Conservation (phyloP, 345 rosid species). For the thale cress (Arabidopsis thaliana) region DNA sequence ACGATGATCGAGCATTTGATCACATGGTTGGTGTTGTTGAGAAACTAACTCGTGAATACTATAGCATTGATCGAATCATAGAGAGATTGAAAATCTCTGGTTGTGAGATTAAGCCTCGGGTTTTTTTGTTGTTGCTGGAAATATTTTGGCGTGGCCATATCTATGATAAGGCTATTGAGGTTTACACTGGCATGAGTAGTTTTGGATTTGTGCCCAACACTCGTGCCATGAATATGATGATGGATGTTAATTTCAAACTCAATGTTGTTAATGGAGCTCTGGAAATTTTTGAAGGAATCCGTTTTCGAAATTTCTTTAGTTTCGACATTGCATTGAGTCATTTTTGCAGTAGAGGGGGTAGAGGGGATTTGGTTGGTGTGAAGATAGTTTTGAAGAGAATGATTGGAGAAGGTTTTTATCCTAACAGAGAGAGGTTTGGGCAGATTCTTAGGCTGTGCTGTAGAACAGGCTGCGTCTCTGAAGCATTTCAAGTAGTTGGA, state of each 20-base stretch:
- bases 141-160: slow-evolving; percentile 73
- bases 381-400: slow-evolving; percentile 54
- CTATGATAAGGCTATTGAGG: slow-evolving; percentile 58
- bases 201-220: slow-evolving; percentile 64
- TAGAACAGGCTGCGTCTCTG: slow-evolving; percentile 47
- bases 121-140: slow-evolving; percentile 64
- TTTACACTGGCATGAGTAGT: slow-evolving; percentile 52
- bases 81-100: slow-evolving; percentile 53
- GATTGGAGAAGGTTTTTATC: slow-evolving; percentile 64
- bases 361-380: slow-evolving; percentile 47
- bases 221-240: slow-evolving; percentile 62
- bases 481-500: slow-evolving; percentile 61
- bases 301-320: slow-evolving; percentile 59
- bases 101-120: slow-evolving; percentile 52
- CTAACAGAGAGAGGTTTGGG: slow-evolving; percentile 58
- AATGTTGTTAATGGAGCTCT: slow-evolving; percentile 51
- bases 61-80: slow-evolving; percentile 49
- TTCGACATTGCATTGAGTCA: slow-evolving; percentile 65
- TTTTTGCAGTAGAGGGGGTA: slow-evolving; percentile 55
- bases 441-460: slow-evolving; percentile 58
- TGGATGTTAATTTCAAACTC: slow-evolving; percentile 63
- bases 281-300: slow-evolving; percentile 49
- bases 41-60: slow-evolving; percentile 46
- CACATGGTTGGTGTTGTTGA: slow-evolving; percentile 57
- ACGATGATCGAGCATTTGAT: slow-evolving; percentile 54